Percentiles rank a stretch among this genome's conserved stretches.
Evolutionary conservation across 2,329 filamentous ascomycete genomes (phyloP).

Genomic region (Trichophyton benhamiae): DNA sequence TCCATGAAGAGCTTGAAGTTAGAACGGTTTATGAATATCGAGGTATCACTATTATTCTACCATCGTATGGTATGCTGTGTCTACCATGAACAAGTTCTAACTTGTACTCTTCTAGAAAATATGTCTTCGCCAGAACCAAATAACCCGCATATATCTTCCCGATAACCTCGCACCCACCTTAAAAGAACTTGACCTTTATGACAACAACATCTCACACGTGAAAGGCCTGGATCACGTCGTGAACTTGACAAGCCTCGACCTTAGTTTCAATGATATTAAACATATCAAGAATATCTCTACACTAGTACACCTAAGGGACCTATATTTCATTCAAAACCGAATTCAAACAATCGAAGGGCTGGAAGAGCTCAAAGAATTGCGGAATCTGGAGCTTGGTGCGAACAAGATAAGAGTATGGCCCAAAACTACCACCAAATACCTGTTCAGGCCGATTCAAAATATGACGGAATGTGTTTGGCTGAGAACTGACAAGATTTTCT

Average conservation of each 20-base stretch:
- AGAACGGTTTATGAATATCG: constrained; percentile 65
- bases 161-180: constrained; percentile 53
- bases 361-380: constrained; percentile 59
- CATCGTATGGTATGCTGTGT: no score
- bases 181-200: constrained; percentile 83
- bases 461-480: not conserved
- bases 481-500: not conserved
- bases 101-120: constrained; percentile 41
- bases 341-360: constrained; percentile 78
- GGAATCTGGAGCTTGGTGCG: constrained; percentile 78
- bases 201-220: constrained; percentile 84
- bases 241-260: constrained; percentile 66
- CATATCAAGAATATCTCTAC: constrained; percentile 84
- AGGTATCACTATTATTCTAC: constrained; percentile 29
- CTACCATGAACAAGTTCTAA: no score
- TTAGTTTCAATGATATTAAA: constrained; percentile 99
- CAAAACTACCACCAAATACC: not conserved
- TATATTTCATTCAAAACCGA: constrained; percentile 93
- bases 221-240: constrained; percentile 67
- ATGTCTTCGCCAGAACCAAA: constrained; percentile 86
- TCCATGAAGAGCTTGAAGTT: constrained; percentile 69
- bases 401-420: constrained; percentile 61
- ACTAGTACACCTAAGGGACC: constrained; percentile 62
- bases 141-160: constrained; percentile 68
- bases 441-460: not conserved